These are phyloP conservation scores for Vigna angularis DNA, from an alignment of 306 rosid genomes.

Conservation along the genomic window DNA sequence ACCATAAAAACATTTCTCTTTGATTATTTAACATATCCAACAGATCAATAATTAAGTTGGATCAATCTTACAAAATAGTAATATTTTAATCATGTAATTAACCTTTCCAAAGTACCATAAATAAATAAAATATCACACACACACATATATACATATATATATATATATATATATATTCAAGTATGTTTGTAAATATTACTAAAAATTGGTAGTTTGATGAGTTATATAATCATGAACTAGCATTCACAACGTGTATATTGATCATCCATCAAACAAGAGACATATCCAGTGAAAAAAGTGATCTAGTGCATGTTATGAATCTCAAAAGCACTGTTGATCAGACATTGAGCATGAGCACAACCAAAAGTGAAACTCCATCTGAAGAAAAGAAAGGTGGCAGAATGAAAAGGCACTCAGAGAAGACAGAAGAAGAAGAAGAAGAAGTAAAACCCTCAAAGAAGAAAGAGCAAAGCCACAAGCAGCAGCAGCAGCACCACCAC, in stretches of 20 bases:
- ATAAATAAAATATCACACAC: too few species aligned
- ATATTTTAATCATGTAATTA: too few species aligned
- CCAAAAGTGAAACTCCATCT: constrained; percentile 11
- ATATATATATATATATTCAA: too few species aligned
- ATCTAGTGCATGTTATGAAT: not conserved
- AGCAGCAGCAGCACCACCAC: not conserved
- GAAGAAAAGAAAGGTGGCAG: constrained; percentile 10
- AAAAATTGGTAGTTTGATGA: not conserved
- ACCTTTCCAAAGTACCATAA: too few species aligned
- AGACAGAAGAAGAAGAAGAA: not conserved
- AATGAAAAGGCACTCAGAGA: not conserved
- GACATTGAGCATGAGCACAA: not conserved
- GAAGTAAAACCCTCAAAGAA: not conserved
- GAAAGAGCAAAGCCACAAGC: not conserved
- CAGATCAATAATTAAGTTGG: too few species aligned
- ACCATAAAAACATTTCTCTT: too few species aligned
- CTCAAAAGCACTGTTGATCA: not conserved
- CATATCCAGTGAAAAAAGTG: not conserved
- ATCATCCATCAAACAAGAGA: not conserved
- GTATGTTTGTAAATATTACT: too few species aligned
- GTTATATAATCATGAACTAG: not conserved
- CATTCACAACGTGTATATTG: not conserved
- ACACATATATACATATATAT: too few species aligned
- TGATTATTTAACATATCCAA: too few species aligned
- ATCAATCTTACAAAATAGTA: too few species aligned